Base-by-base conservation (phyloP, 2,329 filamentous ascomycete genomes). In the Ampelomyces quisqualis region DNA sequence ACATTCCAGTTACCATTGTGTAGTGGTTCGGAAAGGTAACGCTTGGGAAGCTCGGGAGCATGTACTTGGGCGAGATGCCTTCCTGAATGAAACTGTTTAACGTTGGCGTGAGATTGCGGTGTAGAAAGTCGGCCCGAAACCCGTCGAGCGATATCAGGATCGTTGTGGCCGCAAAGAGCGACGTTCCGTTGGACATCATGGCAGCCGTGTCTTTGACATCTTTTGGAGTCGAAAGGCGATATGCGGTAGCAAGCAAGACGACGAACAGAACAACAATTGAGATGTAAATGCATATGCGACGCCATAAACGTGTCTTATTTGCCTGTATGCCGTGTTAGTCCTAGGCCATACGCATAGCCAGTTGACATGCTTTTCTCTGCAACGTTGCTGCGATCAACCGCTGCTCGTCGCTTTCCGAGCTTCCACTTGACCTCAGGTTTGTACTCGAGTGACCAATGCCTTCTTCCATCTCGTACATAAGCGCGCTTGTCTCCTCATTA, bases 11-110 rank as follows among this genome's bases (percentile, higher is more conserved):
- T 0, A 89, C 88, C 24, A 97, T 75, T 0, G 91, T 96, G 67
- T 91, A 96, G 67, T 97, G 93, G 57, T 97, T 73, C 3, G 93
- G 93, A 58, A 98, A 98, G 0, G 93, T 98, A 31, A 98, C 88
- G 15, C 88, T 95, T 0, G 93, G 93, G 53, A 98, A 98, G 26
- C 89, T 94, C 0, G 93, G 93, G 5, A 82, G 78, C 90, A 98
- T 96, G 70, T 91, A 96, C 51, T 82, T 78, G 2, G 93, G 91
- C 5, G 90, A 95, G 8, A 97, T 83, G 20, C 93, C 93, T 51
- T 89, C 82, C 45, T 81, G 79, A 47, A 95, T 76, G 51, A 98
- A 85, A 2, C 82, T 77, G 54, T 82, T 88, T 7, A 98, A 74
- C 2, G 85, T 83, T 1, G 91, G 93, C 1, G 91, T 96, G 21